phyloP scores from a whole-genome alignment of 257 asterid species.

The Primulina huaijiensis region DNA sequence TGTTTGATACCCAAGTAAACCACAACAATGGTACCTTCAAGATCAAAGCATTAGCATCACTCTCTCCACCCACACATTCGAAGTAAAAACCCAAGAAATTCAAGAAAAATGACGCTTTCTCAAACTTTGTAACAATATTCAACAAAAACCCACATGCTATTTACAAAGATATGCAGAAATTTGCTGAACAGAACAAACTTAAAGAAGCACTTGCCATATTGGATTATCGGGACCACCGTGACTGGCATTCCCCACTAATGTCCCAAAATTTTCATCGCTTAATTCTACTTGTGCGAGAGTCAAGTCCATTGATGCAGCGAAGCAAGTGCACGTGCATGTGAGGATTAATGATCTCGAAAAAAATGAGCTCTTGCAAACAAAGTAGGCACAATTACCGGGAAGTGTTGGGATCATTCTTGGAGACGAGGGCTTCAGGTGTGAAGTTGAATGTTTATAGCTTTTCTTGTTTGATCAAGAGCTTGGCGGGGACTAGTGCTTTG shows the following conservation, averaged over 20 bases:
- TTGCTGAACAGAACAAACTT: constrained; percentile 64
- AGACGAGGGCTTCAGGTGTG: constrained; percentile 74
- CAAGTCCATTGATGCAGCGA: constrained; percentile 57
- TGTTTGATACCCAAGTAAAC: constrained; percentile 11
- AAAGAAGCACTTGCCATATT: constrained; percentile 69
- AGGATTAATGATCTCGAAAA: constrained; percentile 61
- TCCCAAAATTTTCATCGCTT: constrained; percentile 68
- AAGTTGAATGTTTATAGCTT: constrained; percentile 76
- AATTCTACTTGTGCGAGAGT: constrained; percentile 53
- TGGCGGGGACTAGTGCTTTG: constrained; percentile 67
- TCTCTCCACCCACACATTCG: constrained; percentile 21
- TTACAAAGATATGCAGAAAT: constrained; percentile 64
- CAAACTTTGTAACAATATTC: constrained; percentile 54
- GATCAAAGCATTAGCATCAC: constrained; percentile 33
- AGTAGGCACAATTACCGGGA: constrained; percentile 47
- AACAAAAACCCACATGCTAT: constrained; percentile 68
- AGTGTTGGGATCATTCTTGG: constrained; percentile 48
- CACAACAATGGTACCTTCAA: constrained; percentile 22
- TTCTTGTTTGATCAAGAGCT: constrained; percentile 87
- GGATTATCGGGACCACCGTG: constrained; percentile 76
- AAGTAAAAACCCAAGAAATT: constrained; percentile 26
- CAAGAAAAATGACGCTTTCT: constrained; percentile 41
- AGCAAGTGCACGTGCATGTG: constrained; percentile 55
- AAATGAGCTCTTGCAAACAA: constrained; percentile 74
- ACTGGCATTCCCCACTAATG: constrained; percentile 58